These are phyloP conservation scores for Metschnikowia arizonensis DNA, from an alignment of 805 yeast genomes.

Conservation along the genomic window DNA sequence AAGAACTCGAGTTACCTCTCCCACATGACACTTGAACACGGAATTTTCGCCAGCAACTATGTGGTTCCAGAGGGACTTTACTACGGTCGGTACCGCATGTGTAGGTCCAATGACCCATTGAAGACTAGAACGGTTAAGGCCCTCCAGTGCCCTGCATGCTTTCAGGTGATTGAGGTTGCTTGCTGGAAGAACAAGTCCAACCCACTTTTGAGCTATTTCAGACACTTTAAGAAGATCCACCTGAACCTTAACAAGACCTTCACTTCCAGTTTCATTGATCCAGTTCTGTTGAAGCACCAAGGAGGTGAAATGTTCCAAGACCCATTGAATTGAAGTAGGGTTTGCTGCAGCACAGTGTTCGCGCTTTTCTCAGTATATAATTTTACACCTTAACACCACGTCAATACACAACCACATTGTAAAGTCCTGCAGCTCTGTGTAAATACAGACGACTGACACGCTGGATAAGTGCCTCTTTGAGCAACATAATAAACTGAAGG, in stretches of 20 bases:
- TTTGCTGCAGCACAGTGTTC: neutral
- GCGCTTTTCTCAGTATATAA: slow-evolving; percentile 2
- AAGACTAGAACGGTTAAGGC: slow-evolving; percentile 22
- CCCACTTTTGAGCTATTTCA: slow-evolving; percentile 26
- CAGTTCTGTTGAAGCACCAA: slow-evolving; percentile 14
- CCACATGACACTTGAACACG: slow-evolving; percentile 34
- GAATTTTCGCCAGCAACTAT: slow-evolving; percentile 29
- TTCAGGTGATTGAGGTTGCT: slow-evolving; percentile 24
- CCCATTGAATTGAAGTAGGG: neutral
- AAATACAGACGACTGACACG: slow-evolving; percentile 1
- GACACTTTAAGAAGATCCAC: slow-evolving; percentile 29
- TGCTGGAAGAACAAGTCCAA: slow-evolving; percentile 29
- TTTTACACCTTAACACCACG: slow-evolving; percentile 3
- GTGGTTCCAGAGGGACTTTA: slow-evolving; percentile 31
- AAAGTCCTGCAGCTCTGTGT: slow-evolving; percentile 3
- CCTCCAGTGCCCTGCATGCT: slow-evolving; percentile 28
- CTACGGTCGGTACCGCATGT: slow-evolving; percentile 25
- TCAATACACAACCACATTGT: slow-evolving; percentile 1
- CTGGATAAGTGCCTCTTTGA: slow-evolving; percentile 1
- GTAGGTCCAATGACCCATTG: slow-evolving; percentile 14
- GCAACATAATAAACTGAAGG: neutral
- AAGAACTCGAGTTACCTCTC: slow-evolving; percentile 32
- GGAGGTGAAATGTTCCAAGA: slow-evolving; percentile 4
- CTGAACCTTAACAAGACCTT: slow-evolving; percentile 17
- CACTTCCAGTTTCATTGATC: slow-evolving; percentile 14